Evolutionary conservation across 495 filamentous ascomycete genomes (phyloP).

Genomic region (Neurospora intermedia): DNA sequence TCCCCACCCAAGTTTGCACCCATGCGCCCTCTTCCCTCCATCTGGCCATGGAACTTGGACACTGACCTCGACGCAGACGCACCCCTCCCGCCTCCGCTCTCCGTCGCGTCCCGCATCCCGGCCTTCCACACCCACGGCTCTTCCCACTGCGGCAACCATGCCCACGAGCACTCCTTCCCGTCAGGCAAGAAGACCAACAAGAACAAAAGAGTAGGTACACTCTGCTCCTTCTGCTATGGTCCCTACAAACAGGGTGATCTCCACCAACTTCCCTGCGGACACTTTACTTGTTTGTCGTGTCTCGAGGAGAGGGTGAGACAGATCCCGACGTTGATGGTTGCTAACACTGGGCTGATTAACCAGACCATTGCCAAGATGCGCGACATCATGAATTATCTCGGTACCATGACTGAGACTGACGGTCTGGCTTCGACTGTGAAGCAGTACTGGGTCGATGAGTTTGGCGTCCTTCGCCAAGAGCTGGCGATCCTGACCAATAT

Average conservation of each 20-base stretch:
- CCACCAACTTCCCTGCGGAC: conserved; percentile 12
- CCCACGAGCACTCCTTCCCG: not conserved
- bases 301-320: not conserved
- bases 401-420: not conserved
- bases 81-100: not conserved
- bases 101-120: not conserved
- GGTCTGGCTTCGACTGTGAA: not conserved
- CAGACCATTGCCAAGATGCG: not conserved
- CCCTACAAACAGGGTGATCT: not conserved
- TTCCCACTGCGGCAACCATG: not conserved
- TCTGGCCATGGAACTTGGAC: not conserved
- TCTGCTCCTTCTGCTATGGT: not conserved
- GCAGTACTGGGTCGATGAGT: not conserved
- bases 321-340: not conserved
- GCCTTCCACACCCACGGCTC: not conserved
- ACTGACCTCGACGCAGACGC: not conserved
- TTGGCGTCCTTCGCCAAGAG: not conserved
- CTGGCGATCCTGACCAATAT: not conserved
- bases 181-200: not conserved
- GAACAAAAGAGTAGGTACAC: not conserved
- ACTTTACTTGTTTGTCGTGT: conserved; percentile 6
- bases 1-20: not conserved
- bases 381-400: not conserved
- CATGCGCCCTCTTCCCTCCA: not conserved
- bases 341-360: not conserved